Conservation (phyloP, 2,329 filamentous ascomycete species). For the Fusarium nisikadoi region DNA sequence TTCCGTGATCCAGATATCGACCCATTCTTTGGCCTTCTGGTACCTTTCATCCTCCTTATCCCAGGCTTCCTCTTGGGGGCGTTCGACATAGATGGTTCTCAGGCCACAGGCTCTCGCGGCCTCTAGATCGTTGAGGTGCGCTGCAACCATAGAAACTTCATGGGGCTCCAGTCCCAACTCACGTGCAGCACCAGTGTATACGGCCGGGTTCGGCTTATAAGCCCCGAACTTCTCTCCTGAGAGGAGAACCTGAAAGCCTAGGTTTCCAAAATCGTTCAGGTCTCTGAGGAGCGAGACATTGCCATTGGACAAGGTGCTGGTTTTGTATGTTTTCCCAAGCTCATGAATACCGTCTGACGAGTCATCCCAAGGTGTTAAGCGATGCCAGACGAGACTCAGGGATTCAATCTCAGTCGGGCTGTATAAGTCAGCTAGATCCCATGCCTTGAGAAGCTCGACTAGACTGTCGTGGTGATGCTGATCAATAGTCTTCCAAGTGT, state of each 20-base stretch:
- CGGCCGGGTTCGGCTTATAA: conserved; percentile 77
- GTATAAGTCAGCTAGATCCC: conserved; percentile 69
- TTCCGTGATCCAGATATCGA: conserved; percentile 53
- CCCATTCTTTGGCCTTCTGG: conserved; percentile 59
- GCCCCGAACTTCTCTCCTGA: conserved; percentile 76
- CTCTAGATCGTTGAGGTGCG: conserved; percentile 75
- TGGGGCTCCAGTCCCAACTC: conserved; percentile 65
- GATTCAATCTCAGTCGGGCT: conserved; percentile 69
- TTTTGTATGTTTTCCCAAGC: conserved; percentile 63
- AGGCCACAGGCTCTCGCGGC: conserved; percentile 73
- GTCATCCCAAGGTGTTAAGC: conserved; percentile 76
- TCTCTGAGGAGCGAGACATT: conserved; percentile 75
- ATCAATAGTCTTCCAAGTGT: conserved; percentile 75
- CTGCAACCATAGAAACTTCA: conserved; percentile 81
- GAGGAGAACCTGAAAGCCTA: conserved; percentile 71
- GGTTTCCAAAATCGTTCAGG: conserved; percentile 65
- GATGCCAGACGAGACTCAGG: conserved; percentile 78
- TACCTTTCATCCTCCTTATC: conserved; percentile 59
- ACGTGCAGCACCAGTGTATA: conserved; percentile 75
- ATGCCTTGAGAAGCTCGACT: conserved; percentile 63
- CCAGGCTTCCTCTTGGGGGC: conserved; percentile 73
- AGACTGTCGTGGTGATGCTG: conserved; percentile 75
- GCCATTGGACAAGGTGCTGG: conserved; percentile 79
- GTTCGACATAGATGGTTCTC: conserved; percentile 78
- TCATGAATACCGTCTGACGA: conserved; percentile 63